Percentiles rank a stretch among this genome's conserved stretches.
These are phyloP conservation scores for Fragaria ananassa DNA, from an alignment of 306 rosid genomes.

Conservation along the genomic window DNA sequence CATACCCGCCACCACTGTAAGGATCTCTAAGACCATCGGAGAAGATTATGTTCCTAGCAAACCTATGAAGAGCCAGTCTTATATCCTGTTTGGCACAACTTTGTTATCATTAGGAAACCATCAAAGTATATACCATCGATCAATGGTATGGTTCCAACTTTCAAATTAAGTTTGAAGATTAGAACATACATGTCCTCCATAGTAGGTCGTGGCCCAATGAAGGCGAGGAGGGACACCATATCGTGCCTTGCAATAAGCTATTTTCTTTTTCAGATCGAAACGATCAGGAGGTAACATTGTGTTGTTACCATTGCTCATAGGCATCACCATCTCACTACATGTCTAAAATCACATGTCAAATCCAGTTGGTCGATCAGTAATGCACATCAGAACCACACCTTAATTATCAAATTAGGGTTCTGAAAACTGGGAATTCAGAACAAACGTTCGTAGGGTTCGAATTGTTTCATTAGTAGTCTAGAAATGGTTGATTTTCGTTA, in stretches of 20 bases:
- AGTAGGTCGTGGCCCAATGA: constrained; percentile 60
- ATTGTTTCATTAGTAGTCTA: not conserved
- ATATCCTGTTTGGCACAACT: constrained; percentile 36
- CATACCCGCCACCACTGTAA: constrained; percentile 60
- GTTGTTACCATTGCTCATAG: constrained; percentile 17
- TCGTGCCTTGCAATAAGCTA: constrained; percentile 11
- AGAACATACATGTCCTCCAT: constrained; percentile 62
- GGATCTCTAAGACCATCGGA: constrained; percentile 70
- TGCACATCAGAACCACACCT: too few relatives aligned
- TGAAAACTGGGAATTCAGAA: not conserved
- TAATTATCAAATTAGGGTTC: not conserved
- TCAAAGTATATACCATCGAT: not conserved
- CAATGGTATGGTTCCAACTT: not conserved
- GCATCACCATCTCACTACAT: constrained; percentile 48
- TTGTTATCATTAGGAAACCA: not conserved
- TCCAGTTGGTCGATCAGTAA: not conserved
- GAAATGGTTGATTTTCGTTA: not conserved
- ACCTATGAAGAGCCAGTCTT: constrained; percentile 44
- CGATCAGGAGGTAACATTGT: constrained; percentile 42
- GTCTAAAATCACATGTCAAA: constrained; percentile 22
- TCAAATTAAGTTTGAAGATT: not conserved
- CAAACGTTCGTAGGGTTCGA: not conserved
- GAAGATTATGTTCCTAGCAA: constrained; percentile 69
- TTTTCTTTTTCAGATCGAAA: constrained; percentile 14
- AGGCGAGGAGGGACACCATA: constrained; percentile 61